Evolutionary conservation across 768 basidiomycete species (phyloP), one percentile per base, ranked within the genome.

Genomic region (Russula olivacea): DNA sequence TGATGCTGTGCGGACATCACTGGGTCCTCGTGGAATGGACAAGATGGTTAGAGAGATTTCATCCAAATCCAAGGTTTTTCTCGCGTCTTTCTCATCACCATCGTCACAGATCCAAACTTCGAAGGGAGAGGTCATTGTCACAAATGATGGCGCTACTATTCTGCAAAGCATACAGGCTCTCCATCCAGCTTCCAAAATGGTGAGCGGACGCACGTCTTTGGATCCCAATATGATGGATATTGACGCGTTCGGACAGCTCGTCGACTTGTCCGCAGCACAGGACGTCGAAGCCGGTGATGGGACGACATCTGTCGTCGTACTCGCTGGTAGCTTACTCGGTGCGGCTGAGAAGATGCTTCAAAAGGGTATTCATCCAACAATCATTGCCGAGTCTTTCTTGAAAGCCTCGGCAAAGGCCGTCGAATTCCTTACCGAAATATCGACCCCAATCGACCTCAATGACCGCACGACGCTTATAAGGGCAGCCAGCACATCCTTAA

Each of bases 141-240:
- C 97, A 10, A 99, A 99, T 74, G 97, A 99, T 76, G 97, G 97
- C 21, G 97, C 97, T 8, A 99, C 97, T 12, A 99, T 99, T 68
- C 78, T 99, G 59, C 92, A 93, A 73, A 93, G 87, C 68, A 91
- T 98, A 69, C 93, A 96, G 69, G 97, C 96, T 21, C 76, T 98
- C 55, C 97, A 99, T 75, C 97, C 97, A 47, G 96, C 97, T 43
- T 97, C 97, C 32, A 93, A 96, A 77, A 99, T 99, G 97, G 96
- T 86, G 40, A n/a, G 49, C 50, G 21, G 17, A 30, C 17, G 43
- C 5, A n/a, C 25, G 40, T 32, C 58, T 32, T 36, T 32, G 43
- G 40, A 61, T 1, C 15, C 38, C 45, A 41, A 43, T 19, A 45
- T 55, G 40, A 30, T 30, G 17, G n/a, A 57, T 12, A 28, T 45